Conservation (phyloP, 208 protist genomes). For the Acanthamoeba triangularis region DNA sequence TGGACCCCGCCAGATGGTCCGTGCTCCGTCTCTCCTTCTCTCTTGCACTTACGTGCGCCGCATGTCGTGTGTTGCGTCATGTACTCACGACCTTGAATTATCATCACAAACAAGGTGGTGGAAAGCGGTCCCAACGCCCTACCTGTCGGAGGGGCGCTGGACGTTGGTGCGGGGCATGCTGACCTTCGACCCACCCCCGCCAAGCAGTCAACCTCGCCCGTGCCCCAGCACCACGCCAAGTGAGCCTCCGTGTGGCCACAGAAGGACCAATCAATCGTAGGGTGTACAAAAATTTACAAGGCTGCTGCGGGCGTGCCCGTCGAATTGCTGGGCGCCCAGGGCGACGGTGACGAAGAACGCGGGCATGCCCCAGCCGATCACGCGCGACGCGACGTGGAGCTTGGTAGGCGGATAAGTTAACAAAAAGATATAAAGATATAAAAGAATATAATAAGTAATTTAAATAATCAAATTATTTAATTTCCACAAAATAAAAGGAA, state of each 20-base stretch:
- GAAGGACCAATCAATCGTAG: too few relatives aligned
- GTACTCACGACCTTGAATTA: background rate
- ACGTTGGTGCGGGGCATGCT: background rate
- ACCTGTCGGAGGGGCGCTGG: background rate
- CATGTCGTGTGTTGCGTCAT: background rate
- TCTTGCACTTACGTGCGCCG: background rate
- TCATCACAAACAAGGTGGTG: background rate
- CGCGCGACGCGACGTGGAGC: background rate
- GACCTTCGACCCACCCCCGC: background rate
- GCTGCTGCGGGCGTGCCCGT: too few relatives aligned
- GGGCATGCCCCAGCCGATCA: slow-evolving; percentile 40
- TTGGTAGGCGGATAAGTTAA: background rate
- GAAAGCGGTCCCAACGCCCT: background rate
- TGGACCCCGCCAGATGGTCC: background rate
- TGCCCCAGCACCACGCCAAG: background rate
- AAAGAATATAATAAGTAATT: too few relatives aligned
- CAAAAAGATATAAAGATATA: too few relatives aligned
- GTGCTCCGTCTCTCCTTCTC: background rate
- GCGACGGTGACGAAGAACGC: background rate
- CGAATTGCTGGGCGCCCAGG: background rate
- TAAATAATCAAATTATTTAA: too few relatives aligned
- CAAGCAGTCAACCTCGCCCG: background rate
- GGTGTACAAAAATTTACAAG: too few relatives aligned
- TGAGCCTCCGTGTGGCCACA: background rate
- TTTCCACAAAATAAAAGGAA: too few relatives aligned